phyloP scores from a whole-genome alignment of 1,284 basidiomycete genomes.

The Rhodotorula sp. region DNA sequence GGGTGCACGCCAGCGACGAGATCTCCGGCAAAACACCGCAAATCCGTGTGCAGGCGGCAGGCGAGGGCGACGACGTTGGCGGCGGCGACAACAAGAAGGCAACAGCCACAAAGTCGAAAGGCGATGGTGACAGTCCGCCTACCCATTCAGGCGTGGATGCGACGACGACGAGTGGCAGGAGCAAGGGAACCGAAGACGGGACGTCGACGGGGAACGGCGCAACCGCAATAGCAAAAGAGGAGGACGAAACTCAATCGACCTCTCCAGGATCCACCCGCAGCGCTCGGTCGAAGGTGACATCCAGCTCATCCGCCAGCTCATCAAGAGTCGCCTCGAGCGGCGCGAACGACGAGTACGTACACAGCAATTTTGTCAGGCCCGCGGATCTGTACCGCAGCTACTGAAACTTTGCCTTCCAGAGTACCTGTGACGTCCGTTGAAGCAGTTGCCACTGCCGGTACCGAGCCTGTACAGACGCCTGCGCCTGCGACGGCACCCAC shows the following conservation, averaged over 20 bases:
- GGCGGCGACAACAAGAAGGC: not conserved
- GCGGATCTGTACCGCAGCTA: no score
- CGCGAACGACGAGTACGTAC: not conserved
- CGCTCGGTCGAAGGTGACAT: not conserved
- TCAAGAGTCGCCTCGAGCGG: not conserved
- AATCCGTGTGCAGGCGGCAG: not conserved
- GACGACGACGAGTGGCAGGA: not conserved
- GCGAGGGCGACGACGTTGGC: not conserved
- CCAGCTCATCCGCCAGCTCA: not conserved
- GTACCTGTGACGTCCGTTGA: no score
- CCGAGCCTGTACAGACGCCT: no score
- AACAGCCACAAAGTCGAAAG: not conserved
- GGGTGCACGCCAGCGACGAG: conserved; percentile 18
- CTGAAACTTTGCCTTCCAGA: no score
- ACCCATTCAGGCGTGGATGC: no score
- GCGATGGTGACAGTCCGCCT: no score
- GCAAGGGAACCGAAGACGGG: not conserved
- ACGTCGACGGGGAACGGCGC: no score
- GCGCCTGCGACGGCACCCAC: no score
- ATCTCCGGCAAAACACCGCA: conserved; percentile 2
- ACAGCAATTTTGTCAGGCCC: no score
- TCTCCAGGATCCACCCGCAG: not conserved
- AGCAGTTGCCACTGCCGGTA: no score
- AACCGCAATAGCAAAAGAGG: no score
- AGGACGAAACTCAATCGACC: not conserved